These are phyloP conservation scores for Anacardium occidentale DNA, from an alignment of 345 rosid genomes.

Conservation along the genomic window DNA sequence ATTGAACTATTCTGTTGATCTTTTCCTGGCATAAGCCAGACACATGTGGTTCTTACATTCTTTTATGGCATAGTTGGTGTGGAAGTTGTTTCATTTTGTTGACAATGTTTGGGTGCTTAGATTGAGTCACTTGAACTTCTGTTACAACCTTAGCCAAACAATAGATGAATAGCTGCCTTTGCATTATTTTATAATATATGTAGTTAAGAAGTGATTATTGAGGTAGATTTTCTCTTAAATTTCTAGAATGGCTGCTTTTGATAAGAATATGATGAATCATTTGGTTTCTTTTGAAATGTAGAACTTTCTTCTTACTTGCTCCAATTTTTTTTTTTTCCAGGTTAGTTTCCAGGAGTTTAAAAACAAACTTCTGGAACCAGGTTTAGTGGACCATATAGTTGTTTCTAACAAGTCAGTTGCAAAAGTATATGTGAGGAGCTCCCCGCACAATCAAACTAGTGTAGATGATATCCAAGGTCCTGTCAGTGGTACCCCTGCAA, in stretches of 20 bases:
- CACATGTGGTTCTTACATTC: background rate
- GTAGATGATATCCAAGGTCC: constrained; percentile 46
- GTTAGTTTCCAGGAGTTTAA: constrained; percentile 97
- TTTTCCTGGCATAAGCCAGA: too few relatives aligned
- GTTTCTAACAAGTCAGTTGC: constrained; percentile 90
- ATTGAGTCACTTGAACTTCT: background rate
- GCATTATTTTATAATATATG: too few relatives aligned
- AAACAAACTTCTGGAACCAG: constrained; percentile 92
- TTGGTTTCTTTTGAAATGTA: background rate
- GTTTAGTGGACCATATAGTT: constrained; percentile 87
- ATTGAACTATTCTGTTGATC: too few relatives aligned
- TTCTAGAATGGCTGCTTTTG: background rate
- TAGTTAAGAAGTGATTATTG: too few relatives aligned
- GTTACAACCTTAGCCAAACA: background rate
- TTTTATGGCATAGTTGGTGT: background rate
- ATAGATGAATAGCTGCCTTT: too few relatives aligned
- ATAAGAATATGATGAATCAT: background rate
- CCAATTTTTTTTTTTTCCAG: constrained; percentile 39
- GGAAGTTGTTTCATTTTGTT: background rate
- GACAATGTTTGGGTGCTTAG: background rate
- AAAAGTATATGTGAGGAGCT: constrained; percentile 71
- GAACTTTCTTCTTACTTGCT: background rate
- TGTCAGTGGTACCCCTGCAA: constrained; percentile 33
- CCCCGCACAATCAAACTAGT: constrained; percentile 42
- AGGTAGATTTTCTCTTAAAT: too few relatives aligned